phyloP scores from a whole-genome alignment of 768 basidiomycete species.

The Termitomyces sp. region DNA sequence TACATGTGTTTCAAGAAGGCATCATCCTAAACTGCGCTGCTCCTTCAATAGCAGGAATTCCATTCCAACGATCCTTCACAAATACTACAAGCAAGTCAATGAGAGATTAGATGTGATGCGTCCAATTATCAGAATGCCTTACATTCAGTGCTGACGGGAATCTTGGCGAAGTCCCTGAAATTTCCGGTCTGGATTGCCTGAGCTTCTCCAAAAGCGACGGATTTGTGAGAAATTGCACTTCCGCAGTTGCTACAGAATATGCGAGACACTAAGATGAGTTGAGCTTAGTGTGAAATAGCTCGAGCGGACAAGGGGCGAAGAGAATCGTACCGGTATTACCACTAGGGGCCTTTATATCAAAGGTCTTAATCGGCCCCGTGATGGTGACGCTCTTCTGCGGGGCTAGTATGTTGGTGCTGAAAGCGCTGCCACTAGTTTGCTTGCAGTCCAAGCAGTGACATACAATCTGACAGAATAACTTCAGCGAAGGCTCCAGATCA shows the following conservation, averaged over 20 bases:
- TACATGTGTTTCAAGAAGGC: slow-evolving; percentile 9
- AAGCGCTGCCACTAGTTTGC: slow-evolving; percentile 36
- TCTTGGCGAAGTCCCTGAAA: slow-evolving; percentile 27
- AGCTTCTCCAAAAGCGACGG: slow-evolving; percentile 29
- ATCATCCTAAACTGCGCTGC: slow-evolving; percentile 26
- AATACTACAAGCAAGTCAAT: slow-evolving; percentile 22
- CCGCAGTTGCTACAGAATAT: slow-evolving; percentile 37
- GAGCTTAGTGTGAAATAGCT: background rate
- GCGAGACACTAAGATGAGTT: slow-evolving; percentile 25
- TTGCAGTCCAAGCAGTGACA: slow-evolving; percentile 38
- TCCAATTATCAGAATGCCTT: slow-evolving; percentile 8
- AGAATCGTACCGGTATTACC: slow-evolving; percentile 30
- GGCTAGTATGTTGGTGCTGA: slow-evolving; percentile 35
- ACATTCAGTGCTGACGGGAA: slow-evolving; percentile 31
- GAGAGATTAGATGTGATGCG: background rate
- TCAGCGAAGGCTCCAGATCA: background rate
- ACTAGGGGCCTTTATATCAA: slow-evolving; percentile 24
- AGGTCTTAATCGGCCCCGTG: slow-evolving; percentile 30
- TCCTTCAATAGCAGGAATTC: slow-evolving; percentile 18
- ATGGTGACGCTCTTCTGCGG: slow-evolving; percentile 30
- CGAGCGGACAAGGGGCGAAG: background rate
- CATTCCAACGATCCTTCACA: slow-evolving; percentile 33
- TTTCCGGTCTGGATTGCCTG: slow-evolving; percentile 38
- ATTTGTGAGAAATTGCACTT: slow-evolving; percentile 33
- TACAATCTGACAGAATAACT: slow-evolving; percentile 21